These are phyloP conservation scores for Stromatinia cepivora DNA, from an alignment of 2,329 filamentous ascomycete species.

Conservation along the genomic window DNA sequence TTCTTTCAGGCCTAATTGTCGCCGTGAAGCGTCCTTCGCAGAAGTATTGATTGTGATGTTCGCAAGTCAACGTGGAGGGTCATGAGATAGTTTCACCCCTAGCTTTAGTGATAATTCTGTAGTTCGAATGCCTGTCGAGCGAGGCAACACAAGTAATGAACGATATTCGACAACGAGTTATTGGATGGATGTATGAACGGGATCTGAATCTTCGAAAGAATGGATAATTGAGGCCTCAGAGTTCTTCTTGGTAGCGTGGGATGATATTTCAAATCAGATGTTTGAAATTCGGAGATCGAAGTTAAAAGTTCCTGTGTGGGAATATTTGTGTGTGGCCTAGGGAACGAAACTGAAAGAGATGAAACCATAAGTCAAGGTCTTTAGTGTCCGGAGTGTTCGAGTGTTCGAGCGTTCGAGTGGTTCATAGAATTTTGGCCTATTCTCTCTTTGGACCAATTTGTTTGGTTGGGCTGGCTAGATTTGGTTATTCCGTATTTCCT, in stretches of 20 bases:
- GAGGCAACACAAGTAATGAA: constrained; percentile 17
- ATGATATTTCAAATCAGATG: constrained; percentile 9
- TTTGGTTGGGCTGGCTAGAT: neutral
- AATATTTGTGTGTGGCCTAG: neutral
- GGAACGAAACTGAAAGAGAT: neutral
- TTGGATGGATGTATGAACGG: neutral
- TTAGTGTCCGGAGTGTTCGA: neutral
- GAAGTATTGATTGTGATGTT: constrained; percentile 27
- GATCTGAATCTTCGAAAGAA: neutral
- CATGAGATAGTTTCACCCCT: constrained; percentile 34
- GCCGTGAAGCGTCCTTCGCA: constrained; percentile 13
- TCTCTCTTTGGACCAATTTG: neutral
- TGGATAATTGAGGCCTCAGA: constrained; percentile 19
- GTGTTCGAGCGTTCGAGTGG: neutral
- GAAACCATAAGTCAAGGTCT: constrained; percentile 12
- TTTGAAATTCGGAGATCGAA: neutral
- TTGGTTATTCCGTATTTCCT: constrained; percentile 8
- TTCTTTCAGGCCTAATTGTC: neutral
- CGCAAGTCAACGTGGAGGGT: constrained; percentile 28
- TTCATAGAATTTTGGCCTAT: constrained; percentile 12
- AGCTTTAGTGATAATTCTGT: constrained; percentile 17
- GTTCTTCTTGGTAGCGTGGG: constrained; percentile 12
- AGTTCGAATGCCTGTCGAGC: constrained; percentile 17
- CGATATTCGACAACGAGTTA: constrained; percentile 1
- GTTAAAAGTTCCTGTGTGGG: neutral